Evolutionary conservation across 2,329 filamentous ascomycete species (phyloP), one percentile per base, ranked within the genome.

Genomic region (Graphium sp.): DNA sequence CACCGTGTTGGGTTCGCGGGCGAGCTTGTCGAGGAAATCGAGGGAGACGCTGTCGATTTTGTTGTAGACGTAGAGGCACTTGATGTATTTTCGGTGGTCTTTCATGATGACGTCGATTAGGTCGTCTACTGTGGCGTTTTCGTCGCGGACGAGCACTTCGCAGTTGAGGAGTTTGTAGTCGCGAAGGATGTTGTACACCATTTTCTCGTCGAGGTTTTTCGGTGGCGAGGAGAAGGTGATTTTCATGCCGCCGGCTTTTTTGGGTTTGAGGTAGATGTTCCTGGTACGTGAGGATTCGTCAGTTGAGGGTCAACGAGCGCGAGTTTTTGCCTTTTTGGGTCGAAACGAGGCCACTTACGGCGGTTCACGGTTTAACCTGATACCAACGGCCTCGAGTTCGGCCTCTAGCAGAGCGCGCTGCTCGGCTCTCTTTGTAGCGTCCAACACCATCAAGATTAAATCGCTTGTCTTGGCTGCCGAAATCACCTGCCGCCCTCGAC

Each of bases 31-130:
- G 26, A 98, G 69, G 54, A 91, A 92, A 48, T 94, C 84, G 39
- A 98, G 69, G 23, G 79, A 87, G 35, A 98, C 81, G 49, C 73
- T 77, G 58, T 98, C 89, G 56, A 98, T 92, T 59, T 98, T 98
- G 76, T 98, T 98, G 73, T 98, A 98, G 18, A 95, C 87, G 56
- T 98, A 98, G 18, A 98, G 66, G 47, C 82, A 76, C 49, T 64
- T 72, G 60, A 98, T 94, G 62, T 98, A 98, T 53, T 92, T 98
- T 47, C 89, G 66, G 60, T 98, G 89, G 48, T 94, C 83, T 54
- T 89, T 92, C 87, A 95, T 95, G 55, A 98, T 94, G 35, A 94
- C 84, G 52, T 98, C 89, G 57, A 98, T 98, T 52, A 98, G 80
- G 54, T 98, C 87, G 56, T 98, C 89, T 20, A 98, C 84, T 1